phyloP scores from a whole-genome alignment of 1,139 yeast genomes.

The Magnusiomyces magnusii region DNA sequence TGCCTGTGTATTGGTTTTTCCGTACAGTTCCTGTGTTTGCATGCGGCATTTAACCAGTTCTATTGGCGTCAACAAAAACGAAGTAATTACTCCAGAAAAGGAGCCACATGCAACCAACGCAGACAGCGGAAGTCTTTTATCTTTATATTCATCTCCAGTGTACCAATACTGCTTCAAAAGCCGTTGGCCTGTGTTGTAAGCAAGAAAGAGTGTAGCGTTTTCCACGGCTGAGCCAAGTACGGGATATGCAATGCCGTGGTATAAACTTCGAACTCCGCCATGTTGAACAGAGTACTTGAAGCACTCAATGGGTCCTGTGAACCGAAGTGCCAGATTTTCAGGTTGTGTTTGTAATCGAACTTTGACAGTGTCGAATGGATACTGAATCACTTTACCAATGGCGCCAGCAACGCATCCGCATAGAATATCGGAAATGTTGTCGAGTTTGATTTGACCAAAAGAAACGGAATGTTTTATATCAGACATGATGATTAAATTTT shows the following conservation, averaged over 20 bases:
- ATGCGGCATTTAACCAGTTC: conserved; percentile 82
- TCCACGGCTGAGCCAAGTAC: conserved; percentile 83
- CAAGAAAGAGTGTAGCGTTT: conserved; percentile 62
- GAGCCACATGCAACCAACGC: conserved; percentile 56
- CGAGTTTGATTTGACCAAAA: background rate
- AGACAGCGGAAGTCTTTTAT: conserved; percentile 13
- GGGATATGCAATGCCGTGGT: conserved; percentile 67
- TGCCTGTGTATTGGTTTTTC: background rate
- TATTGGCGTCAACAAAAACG: conserved; percentile 81
- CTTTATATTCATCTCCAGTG: conserved; percentile 2
- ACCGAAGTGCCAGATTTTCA: conserved; percentile 38
- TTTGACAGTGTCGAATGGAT: conserved; percentile 88
- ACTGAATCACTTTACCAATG: conserved; percentile 76
- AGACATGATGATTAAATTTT: background rate
- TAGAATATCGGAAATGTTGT: conserved; percentile 24
- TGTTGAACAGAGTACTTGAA: conserved; percentile 48
- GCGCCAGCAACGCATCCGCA: conserved; percentile 57
- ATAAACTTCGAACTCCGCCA: conserved; percentile 65
- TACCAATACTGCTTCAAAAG: conserved; percentile 22
- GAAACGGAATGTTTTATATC: background rate
- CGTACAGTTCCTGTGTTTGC: conserved; percentile 51
- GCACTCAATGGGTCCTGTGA: conserved; percentile 50
- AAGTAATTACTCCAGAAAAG: conserved; percentile 73
- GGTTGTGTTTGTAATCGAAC: conserved; percentile 78
- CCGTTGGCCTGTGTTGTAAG: conserved; percentile 46